Percentiles rank a stretch among this genome's conserved stretches.
phyloP scores from a whole-genome alignment of 352 stramenopile species.

The Globisporangium paroecandrum region DNA sequence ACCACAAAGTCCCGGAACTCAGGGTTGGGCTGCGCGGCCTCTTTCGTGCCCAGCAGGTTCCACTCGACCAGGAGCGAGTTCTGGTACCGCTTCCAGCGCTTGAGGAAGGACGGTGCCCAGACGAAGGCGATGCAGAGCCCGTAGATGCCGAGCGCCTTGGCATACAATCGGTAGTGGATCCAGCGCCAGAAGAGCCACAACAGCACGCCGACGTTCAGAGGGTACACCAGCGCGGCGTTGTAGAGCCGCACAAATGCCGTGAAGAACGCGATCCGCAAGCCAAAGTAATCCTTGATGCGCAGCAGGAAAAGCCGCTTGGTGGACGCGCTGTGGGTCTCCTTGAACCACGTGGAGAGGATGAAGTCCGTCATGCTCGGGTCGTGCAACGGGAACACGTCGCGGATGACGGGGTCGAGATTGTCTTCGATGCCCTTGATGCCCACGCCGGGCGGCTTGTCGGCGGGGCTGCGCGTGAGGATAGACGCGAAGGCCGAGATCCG shows the following conservation, averaged over 20 bases:
- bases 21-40: constrained; percentile 45
- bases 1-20: constrained; percentile 53
- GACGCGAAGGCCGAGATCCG: constrained; percentile 50
- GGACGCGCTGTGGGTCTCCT: constrained; percentile 35
- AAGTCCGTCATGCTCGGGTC: constrained; percentile 61
- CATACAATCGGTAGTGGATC: constrained; percentile 54
- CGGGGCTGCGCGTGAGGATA: constrained; percentile 40
- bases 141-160: constrained; percentile 48
- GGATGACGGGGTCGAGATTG: constrained; percentile 47
- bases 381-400: constrained; percentile 59
- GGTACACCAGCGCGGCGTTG: constrained; percentile 46
- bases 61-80: constrained; percentile 63
- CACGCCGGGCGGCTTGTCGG: constrained; percentile 46
- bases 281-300: constrained; percentile 65
- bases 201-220: constrained; percentile 35
- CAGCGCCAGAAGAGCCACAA: constrained; percentile 59
- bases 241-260: constrained; percentile 59
- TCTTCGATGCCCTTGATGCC: constrained; percentile 43
- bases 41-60: constrained; percentile 51
- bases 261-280: constrained; percentile 56
- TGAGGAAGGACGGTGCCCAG: constrained; percentile 56
- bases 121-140: constrained; percentile 45
- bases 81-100: constrained; percentile 57
- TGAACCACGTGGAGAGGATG: constrained; percentile 57
- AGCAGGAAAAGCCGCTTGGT: constrained; percentile 49